Evolutionary conservation across 2,329 filamentous ascomycete genomes (phyloP).

Genomic region (Pseudogymnoascus sp.): DNA sequence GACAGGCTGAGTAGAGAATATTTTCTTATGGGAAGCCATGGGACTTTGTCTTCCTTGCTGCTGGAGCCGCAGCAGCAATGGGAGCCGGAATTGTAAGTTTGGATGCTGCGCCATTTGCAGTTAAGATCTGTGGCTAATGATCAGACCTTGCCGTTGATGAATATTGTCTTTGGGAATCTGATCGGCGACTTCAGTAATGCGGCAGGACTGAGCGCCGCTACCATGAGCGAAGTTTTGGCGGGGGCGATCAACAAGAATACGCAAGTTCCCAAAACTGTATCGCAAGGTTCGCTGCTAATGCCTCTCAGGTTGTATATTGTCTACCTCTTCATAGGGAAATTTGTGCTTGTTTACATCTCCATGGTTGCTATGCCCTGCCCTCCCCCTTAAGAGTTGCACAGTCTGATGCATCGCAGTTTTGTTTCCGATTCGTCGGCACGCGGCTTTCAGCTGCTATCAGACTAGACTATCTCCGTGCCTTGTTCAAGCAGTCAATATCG

Average conservation of each 20-base stretch:
- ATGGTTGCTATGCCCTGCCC: slow-evolving; percentile 38
- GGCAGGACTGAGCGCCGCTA: slow-evolving; percentile 18
- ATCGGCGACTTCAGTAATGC: slow-evolving; percentile 39
- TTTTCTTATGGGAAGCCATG: slow-evolving; percentile 47
- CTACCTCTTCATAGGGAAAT: slow-evolving; percentile 60
- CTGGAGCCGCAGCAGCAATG: slow-evolving; percentile 40
- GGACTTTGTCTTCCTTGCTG: slow-evolving; percentile 43
- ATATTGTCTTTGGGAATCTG: slow-evolving; percentile 48
- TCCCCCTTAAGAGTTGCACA: slow-evolving; percentile 35
- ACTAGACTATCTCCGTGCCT: slow-evolving; percentile 54
- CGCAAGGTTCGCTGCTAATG: background rate
- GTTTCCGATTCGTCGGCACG: slow-evolving; percentile 54
- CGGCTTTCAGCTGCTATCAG: slow-evolving; percentile 54
- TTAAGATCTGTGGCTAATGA: slow-evolving; percentile 10
- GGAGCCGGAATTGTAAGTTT: slow-evolving; percentile 39
- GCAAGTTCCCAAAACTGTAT: slow-evolving; percentile 25
- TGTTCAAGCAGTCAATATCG: slow-evolving; percentile 59
- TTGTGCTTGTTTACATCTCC: slow-evolving; percentile 54
- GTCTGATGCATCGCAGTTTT: slow-evolving; percentile 35
- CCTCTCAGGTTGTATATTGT: slow-evolving; percentile 55
- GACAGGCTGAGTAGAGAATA: slow-evolving; percentile 21
- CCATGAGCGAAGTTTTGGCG: slow-evolving; percentile 34
- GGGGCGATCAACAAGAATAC: slow-evolving; percentile 38
- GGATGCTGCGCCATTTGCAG: background rate
- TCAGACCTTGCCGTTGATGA: slow-evolving; percentile 51